Evolutionary conservation across 2,329 filamentous ascomycete genomes (phyloP).

Genomic region (Calonectria pseudoturangicola): DNA sequence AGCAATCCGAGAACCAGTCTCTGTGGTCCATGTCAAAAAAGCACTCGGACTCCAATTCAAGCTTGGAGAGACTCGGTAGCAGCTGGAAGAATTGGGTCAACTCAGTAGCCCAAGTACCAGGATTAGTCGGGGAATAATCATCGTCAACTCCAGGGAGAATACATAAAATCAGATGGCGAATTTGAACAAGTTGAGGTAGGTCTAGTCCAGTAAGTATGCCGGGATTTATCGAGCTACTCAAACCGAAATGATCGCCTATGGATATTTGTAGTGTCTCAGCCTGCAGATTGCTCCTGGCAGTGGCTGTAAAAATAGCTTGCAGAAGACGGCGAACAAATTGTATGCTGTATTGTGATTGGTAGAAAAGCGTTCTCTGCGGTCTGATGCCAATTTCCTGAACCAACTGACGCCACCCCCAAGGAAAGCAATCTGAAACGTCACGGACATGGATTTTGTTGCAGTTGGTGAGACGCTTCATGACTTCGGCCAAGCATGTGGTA

Average conservation of each 20-base stretch:
- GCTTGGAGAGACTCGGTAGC: not conserved
- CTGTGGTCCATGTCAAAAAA: not conserved
- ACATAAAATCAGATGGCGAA: not conserved
- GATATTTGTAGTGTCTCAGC: conserved; percentile 7
- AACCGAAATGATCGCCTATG: not conserved
- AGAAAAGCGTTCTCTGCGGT: not conserved
- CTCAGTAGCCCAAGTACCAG: not conserved
- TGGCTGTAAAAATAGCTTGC: not conserved
- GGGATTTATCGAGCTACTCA: conserved; percentile 4
- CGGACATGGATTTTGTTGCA: not conserved
- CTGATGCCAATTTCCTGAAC: not conserved
- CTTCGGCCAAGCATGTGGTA: not conserved
- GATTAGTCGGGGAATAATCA: not conserved
- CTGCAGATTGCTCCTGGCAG: conserved; percentile 3
- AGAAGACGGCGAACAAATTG: not conserved
- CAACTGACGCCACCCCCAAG: conserved; percentile 6
- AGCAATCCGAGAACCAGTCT: not conserved
- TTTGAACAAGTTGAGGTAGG: not conserved
- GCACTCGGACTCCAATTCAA: not conserved
- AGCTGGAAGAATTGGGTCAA: not conserved
- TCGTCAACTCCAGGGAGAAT: not conserved
- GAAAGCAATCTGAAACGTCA: not conserved
- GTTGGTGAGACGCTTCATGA: not conserved
- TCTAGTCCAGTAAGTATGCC: not conserved
- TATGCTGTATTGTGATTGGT: not conserved